phyloP scores from a whole-genome alignment of 495 filamentous ascomycete species.

The Copromyces sp. region DNA sequence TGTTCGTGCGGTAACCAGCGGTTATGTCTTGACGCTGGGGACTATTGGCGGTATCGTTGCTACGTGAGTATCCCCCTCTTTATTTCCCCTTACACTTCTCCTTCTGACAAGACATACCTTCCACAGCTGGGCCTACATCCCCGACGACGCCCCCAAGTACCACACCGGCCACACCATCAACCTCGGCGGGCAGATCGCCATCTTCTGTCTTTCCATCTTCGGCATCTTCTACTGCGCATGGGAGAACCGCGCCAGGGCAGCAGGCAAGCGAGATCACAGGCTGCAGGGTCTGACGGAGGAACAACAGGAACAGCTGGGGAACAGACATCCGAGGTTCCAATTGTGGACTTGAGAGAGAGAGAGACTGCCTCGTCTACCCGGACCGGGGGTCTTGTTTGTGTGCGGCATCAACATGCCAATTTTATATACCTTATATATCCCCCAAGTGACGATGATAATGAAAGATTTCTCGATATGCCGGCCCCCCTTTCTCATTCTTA shows the following conservation, averaged over 20 bases:
- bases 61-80: conserved; percentile 22
- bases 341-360: conserved; percentile 25
- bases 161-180: conserved; percentile 50
- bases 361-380: not conserved
- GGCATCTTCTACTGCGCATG: conserved; percentile 42
- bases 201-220: conserved; percentile 30
- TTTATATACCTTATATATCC: not conserved
- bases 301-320: conserved; percentile 39
- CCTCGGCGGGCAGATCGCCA: conserved; percentile 36
- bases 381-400: not conserved
- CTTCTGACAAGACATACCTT: not conserved
- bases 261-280: conserved; percentile 41
- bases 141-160: conserved; percentile 39
- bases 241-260: conserved; percentile 42
- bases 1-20: conserved; percentile 44
- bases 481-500: too few species aligned
- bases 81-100: too few species aligned
- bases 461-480: too few species aligned
- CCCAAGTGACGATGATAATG: too few species aligned
- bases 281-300: conserved; percentile 40
- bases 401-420: not conserved
- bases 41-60: conserved; percentile 48
- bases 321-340: conserved; percentile 43
- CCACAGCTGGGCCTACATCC: conserved; percentile 44
- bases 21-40: conserved; percentile 44